A percentile compares a stretch with the other conserved stretches of the same genome.
These are phyloP conservation scores for Lipomyces yamanashiensis DNA, from an alignment of 805 yeast species.

Conservation along the genomic window DNA sequence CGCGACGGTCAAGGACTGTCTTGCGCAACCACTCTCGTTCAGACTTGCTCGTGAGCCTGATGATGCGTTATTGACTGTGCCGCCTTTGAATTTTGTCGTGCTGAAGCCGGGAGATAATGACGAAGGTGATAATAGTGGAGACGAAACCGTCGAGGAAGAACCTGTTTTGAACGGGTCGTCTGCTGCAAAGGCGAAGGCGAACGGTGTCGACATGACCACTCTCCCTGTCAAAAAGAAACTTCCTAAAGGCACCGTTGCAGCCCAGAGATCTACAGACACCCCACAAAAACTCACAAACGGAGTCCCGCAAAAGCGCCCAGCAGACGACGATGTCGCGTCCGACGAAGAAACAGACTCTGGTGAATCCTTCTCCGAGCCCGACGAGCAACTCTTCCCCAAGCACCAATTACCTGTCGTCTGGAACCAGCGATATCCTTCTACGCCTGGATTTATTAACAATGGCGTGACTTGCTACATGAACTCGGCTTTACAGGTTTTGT, in stretches of 20 bases:
- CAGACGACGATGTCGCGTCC: background rate
- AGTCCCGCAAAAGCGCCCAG: background rate
- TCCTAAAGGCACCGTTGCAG: background rate
- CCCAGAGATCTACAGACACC: background rate
- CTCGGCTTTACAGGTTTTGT: slow-evolving; percentile 87
- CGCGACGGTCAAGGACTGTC: slow-evolving; percentile 24
- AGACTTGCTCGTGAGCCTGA: slow-evolving; percentile 28
- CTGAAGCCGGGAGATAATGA: slow-evolving; percentile 9
- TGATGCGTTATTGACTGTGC: slow-evolving; percentile 21
- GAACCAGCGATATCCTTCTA: slow-evolving; percentile 19
- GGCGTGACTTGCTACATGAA: slow-evolving; percentile 98
- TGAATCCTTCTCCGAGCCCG: slow-evolving; percentile 22
- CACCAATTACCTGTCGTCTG: slow-evolving; percentile 23
- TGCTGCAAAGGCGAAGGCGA: background rate
- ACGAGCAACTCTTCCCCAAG: slow-evolving; percentile 20
- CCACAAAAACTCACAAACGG: background rate
- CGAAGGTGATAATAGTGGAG: slow-evolving; percentile 1
- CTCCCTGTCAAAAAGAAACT: slow-evolving; percentile 5
- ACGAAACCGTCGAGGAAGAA: slow-evolving; percentile 4
- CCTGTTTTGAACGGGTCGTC: background rate
- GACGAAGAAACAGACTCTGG: slow-evolving; percentile 19
- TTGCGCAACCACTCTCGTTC: slow-evolving; percentile 30
- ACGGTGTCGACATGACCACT: slow-evolving; percentile 2
- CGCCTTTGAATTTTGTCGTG: slow-evolving; percentile 26
- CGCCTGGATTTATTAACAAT: slow-evolving; percentile 74